Evolutionary conservation across 345 rosid genomes (phyloP), one percentile per base, ranked within the genome.

Genomic region (Gossypium rotundifolium): DNA sequence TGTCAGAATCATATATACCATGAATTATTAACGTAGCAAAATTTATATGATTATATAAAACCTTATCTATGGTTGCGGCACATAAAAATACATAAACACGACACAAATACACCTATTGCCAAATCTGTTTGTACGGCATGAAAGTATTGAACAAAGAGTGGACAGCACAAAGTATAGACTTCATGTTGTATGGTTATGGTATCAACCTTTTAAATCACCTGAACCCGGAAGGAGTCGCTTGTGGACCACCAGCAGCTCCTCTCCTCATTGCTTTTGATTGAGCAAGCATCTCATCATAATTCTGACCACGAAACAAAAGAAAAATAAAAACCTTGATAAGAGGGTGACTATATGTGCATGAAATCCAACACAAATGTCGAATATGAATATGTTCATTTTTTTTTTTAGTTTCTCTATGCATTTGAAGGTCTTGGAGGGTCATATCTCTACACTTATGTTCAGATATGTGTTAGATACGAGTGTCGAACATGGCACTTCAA

Each of bases 241-340:
- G 75, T 18, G 90, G 88, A 82, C 86, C 89, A 57, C 71, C 83
- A 70, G 84, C 90, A 59, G 77, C 84, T 70, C 85, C 88, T 77
- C 78, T 62, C 66, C 45, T 81, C 93, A 79, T 90, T 71, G 91
- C 90, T 82, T 84, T 86, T 4, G 85, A 72, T 77, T 86, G 87
- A 65, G 93, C 89, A 75, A 87, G 88, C 81, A 81, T 64, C 9
- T 80, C 86, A 44, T 91, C 98, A 9, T 90, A 90, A 78, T 91
- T 89, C 97, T 94, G 86, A 64, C 71, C 1, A 2, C 2, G n/a
- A 29, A 16, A 25, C 10, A 29, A 10, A 53, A 70, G 73, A 42
- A 70, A 66, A 55, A 9, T 3, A 20, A 55, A 20, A 49, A 49
- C 13, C 33, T 44, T 7, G 12, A 67, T 52, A 46, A 82, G 44